Evolutionary conservation across 2,329 filamentous ascomycete genomes (phyloP).

Genomic region (Zasmidium citrigriseum): DNA sequence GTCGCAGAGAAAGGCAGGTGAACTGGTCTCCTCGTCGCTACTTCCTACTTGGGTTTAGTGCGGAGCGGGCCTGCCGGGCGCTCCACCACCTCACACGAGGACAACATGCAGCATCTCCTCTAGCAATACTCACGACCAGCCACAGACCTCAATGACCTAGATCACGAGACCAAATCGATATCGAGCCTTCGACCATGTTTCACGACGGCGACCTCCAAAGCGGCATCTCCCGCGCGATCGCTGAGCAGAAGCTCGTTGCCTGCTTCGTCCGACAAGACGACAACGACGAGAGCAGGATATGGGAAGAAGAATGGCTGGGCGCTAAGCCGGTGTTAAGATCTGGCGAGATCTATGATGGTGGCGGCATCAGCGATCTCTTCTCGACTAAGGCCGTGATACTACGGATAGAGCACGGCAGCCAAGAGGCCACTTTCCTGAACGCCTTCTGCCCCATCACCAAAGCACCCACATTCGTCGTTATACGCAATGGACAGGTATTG

Average conservation of each 20-base stretch:
- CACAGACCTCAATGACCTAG: no score
- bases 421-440: constrained; percentile 78
- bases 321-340: not conserved
- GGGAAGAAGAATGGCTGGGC: constrained; percentile 37
- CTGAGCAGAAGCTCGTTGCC: constrained; percentile 73
- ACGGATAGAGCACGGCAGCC: constrained; percentile 69
- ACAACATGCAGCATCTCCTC: not conserved
- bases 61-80: no score
- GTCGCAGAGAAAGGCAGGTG: no score
- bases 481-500: constrained; percentile 71
- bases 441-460: constrained; percentile 80
- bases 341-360: not conserved
- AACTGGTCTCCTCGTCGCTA: not conserved
- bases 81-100: not conserved
- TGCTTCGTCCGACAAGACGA: constrained; percentile 78
- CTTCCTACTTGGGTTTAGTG: not conserved
- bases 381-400: constrained; percentile 67
- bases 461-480: constrained; percentile 77
- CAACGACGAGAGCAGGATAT: constrained; percentile 62
- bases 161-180: no score
- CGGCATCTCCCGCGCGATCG: constrained; percentile 75
- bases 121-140: no score
- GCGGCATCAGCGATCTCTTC: constrained; percentile 47
- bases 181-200: constrained; percentile 75
- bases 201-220: constrained; percentile 77